phyloP scores from a whole-genome alignment of 805 yeast species.

The Ogataea zsoltii region DNA sequence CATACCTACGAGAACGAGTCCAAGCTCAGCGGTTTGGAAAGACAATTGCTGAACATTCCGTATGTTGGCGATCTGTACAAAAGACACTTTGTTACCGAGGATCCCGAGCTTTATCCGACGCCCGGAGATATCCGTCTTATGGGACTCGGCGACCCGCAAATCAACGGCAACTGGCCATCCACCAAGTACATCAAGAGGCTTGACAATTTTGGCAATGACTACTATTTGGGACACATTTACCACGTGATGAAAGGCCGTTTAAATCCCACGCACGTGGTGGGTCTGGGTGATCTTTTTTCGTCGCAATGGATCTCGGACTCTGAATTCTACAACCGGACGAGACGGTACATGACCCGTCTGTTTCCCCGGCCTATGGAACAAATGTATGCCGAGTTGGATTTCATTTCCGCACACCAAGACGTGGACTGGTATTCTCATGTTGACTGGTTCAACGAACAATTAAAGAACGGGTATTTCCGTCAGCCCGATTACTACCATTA shows the following conservation, averaged over 20 bases:
- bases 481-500: conserved; percentile 44
- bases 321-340: conserved; percentile 80
- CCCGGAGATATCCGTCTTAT: conserved; percentile 54
- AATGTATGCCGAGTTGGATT: conserved; percentile 48
- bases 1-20: conserved; percentile 26
- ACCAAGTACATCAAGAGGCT: conserved; percentile 72
- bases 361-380: conserved; percentile 60
- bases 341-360: conserved; percentile 68
- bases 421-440: conserved; percentile 55
- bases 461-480: conserved; percentile 34
- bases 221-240: conserved; percentile 83
- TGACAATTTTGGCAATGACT: conserved; percentile 89
- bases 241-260: conserved; percentile 60
- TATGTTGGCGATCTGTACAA: conserved; percentile 36
- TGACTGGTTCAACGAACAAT: conserved; percentile 32
- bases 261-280: conserved; percentile 78
- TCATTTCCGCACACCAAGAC: conserved; percentile 49
- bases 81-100: conserved; percentile 32
- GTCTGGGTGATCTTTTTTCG: conserved; percentile 90
- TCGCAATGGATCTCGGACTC: conserved; percentile 93
- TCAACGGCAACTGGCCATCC: conserved; percentile 79
- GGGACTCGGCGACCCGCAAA: conserved; percentile 96
- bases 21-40: conserved; percentile 16
- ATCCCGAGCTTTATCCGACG: conserved; percentile 6
- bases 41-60: conserved; percentile 28